Evolutionary conservation across 139 green algal genomes (phyloP).

Genomic region (Tetraselmis chui): DNA sequence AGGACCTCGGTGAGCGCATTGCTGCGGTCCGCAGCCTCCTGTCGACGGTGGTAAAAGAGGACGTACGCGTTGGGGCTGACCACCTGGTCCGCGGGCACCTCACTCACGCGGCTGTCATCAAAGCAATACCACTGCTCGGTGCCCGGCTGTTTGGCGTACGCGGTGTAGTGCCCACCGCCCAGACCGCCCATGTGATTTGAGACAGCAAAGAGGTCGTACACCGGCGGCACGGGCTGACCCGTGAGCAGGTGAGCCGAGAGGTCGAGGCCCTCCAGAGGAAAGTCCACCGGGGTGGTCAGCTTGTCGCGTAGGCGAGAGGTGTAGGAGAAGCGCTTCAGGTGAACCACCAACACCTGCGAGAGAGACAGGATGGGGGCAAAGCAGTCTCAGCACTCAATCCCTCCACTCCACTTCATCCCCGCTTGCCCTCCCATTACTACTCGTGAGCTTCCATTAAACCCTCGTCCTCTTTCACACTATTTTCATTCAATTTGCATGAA

Average conservation of each 20-base stretch:
- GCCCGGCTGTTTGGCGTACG: constrained; percentile 55
- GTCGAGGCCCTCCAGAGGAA: constrained; percentile 73
- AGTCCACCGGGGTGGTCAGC: constrained; percentile 70
- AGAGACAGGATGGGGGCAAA: no score
- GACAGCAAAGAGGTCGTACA: constrained; percentile 90
- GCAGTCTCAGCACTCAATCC: no score
- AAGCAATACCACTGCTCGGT: constrained; percentile 72
- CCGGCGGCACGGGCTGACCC: constrained; percentile 15
- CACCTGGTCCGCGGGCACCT: constrained; percentile 19
- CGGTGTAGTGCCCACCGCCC: constrained; percentile 95
- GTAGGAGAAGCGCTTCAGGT: constrained; percentile 94
- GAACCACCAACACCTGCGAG: constrained; percentile 75
- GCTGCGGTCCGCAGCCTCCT: constrained; percentile 8
- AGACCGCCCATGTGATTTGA: constrained; percentile 88
- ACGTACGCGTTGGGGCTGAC: constrained; percentile 74
- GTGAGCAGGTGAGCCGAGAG: constrained; percentile 43
- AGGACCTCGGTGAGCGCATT: neutral
- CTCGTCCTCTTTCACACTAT: no score
- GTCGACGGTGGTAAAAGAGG: constrained; percentile 81
- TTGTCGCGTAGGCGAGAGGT: constrained; percentile 65
- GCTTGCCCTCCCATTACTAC: no score
- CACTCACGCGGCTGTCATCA: constrained; percentile 63
- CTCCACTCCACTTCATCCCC: no score
- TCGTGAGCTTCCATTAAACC: no score
- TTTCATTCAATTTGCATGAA: no score